Evolutionary conservation across 495 filamentous ascomycete genomes (phyloP), one percentile per base, ranked within the genome.

Genomic region (Penicillium parvum): DNA sequence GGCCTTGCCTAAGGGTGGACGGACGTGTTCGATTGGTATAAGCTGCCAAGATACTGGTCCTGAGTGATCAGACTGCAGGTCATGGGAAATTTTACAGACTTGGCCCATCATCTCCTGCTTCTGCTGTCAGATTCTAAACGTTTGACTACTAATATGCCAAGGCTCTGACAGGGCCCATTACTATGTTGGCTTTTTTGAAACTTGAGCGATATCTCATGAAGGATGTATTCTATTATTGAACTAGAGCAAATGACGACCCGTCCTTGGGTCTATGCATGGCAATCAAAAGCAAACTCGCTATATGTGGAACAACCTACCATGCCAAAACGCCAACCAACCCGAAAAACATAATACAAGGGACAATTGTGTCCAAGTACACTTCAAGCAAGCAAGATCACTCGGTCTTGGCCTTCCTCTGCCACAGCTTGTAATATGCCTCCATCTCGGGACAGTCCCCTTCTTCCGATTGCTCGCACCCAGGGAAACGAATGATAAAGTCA

Each of bases 401-500:
- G 22, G 32, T 55, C 40, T 64, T 58, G n/a, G 42, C 21, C 18
- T 63, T 66, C 37, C 48, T 70, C 42, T 47, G 58, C 72, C 74
- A 76, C 37, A 68, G 52, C 22, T 65, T 58, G 50, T 75, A 79
- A 40, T 73, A 81, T 15, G 67, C 70, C 18, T 74, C 63, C 55
- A 85, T 71, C 56, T 92, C 86, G 39, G 83, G 82, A 63, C 94
- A 99, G 41, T 75, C 77, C 23, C 77, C 64, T 15, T 14, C 38
- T 7, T 63, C 60, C 5, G 60, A 50, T 20, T 72, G 66, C n/a
- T 80, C 73, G 59, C 94, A 99, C 17, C 76, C 79, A 12, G 71
- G 65, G 45, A 97, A 87, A 12, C 79, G 73, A 49, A 94, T 78
- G 1, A 90, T 74, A 35, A 96, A 82, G 53, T 99, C 92, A 0